Base-by-base conservation (phyloP, 179 eudicot species). In the Beta lomatogona region DNA sequence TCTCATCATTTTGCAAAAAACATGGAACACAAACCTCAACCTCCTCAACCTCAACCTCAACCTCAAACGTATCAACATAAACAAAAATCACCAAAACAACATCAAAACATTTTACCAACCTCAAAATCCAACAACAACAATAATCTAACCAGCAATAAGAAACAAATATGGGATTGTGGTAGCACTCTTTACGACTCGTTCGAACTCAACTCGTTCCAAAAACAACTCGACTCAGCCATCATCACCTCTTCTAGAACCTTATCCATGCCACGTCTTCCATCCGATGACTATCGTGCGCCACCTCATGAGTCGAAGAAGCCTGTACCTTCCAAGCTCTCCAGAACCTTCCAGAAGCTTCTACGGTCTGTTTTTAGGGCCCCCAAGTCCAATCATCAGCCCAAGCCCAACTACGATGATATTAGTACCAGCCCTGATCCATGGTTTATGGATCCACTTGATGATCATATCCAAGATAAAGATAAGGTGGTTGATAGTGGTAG, bases 181-280 rank as follows among this genome's bases (percentile, higher is more conserved):
- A 95, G 97, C 84, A 79, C 97, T 1, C 88, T 95, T 0, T 95
- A 95, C 85, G 98, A 95, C 88, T 95, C 98, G 0, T 87, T 95
- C 83, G 97, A 95, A 86, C 86, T 91, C 59, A 83, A 85, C 82
- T 87, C 97, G 0, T 89, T 95, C 77, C 86, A 90, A 54, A 89
- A 88, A 59, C 93, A 88, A 79, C 93, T 95, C 77, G 90, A 90
- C 84, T 90, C 93, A 0, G 97, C 98, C 78, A 89, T 95, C 31
- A 50, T 89, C 52, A 88, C 92, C 59, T 73, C 91, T 8, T 86
- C 97, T 3, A 66, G 97, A 58, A 82, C 92, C 18, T 82, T 90
- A 13, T 95, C 98, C 55, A 92, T 95, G 97, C 97, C 98, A 54
- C 98, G 91, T 45, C 83, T 93, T 14, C 84, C 94, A 31, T 86